A percentile compares a stretch with the other conserved stretches of the same genome.
Evolutionary conservation across 2,329 filamentous ascomycete genomes (phyloP).

Genomic region (Sclerotiophoma versabilis): DNA sequence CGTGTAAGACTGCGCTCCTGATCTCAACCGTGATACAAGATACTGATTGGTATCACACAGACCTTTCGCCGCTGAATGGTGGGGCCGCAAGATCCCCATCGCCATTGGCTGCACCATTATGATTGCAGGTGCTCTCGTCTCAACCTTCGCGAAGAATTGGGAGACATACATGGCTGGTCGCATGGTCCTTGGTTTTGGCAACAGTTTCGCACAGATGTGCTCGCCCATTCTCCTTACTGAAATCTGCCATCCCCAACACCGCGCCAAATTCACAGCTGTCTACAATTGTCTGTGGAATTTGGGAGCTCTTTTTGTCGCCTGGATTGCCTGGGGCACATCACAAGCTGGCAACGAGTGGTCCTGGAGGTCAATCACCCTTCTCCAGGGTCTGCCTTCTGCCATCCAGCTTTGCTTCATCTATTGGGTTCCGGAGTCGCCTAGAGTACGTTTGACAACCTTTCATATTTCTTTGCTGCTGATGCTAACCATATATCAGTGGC

Average conservation of each 20-base stretch:
- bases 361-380: slow-evolving; percentile 59
- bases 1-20: slow-evolving; percentile 11
- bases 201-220: slow-evolving; percentile 68
- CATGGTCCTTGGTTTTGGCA: slow-evolving; percentile 71
- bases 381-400: slow-evolving; percentile 58
- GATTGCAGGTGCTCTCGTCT: slow-evolving; percentile 51
- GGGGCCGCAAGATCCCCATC: slow-evolving; percentile 54
- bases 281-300: slow-evolving; percentile 75
- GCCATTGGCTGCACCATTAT: slow-evolving; percentile 54
- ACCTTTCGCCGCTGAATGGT: slow-evolving; percentile 51
- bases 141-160: slow-evolving; percentile 34
- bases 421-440: slow-evolving; percentile 67
- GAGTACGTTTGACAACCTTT: background rate
- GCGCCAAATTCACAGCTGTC: slow-evolving; percentile 68
- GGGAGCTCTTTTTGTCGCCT: slow-evolving; percentile 64
- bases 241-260: slow-evolving; percentile 72
- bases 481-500: slow-evolving; percentile 38
- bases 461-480: background rate
- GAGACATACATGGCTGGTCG: slow-evolving; percentile 64
- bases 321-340: slow-evolving; percentile 57
- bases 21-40: background rate
- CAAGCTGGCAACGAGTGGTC: slow-evolving; percentile 56
- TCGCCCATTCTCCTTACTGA: slow-evolving; percentile 71
- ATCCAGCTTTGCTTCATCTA: slow-evolving; percentile 70
- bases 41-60: slow-evolving; percentile 1